Percentiles rank a stretch among this genome's conserved stretches.
These are phyloP conservation scores for Mrakia frigida DNA, from an alignment of 768 basidiomycete species.

Conservation along the genomic window DNA sequence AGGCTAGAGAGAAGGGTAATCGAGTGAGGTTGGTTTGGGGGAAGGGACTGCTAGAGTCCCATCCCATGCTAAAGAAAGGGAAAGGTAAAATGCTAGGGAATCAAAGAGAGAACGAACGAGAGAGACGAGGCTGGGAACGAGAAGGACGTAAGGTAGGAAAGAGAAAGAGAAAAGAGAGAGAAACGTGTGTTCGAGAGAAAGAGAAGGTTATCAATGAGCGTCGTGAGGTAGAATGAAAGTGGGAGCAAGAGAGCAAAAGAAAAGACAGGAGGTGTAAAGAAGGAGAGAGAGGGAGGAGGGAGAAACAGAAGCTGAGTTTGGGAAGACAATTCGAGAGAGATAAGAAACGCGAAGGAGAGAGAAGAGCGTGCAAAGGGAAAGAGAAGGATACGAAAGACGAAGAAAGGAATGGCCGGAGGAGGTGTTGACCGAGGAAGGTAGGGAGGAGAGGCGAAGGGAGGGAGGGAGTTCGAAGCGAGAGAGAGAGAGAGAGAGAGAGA, in stretches of 20 bases:
- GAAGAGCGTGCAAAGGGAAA: not conserved
- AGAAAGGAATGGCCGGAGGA: not conserved
- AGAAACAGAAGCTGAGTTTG: not conserved
- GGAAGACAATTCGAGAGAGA: not conserved
- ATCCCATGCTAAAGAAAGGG: not conserved
- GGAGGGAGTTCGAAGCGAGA: no score
- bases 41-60: constrained; percentile 7
- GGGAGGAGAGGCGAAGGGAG: not conserved
- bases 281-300: not conserved
- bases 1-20: not conserved
- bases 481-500: not conserved
- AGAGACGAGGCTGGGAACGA: no score
- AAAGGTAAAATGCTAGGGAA: constrained; percentile 3
- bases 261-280: not conserved
- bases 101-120: no score
- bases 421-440: not conserved
- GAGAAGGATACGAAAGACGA: not conserved
- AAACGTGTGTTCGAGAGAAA: not conserved
- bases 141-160: not conserved
- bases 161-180: not conserved
- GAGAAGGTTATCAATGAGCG: not conserved
- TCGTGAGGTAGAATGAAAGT: not conserved
- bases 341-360: not conserved
- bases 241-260: not conserved
- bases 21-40: not conserved